Percentiles rank a stretch among this genome's conserved stretches.
These are phyloP conservation scores for thale cress (Arabidopsis thaliana) DNA, from an alignment of 345 rosid species.

Conservation along the genomic window TAIR10.1 NC_003070.9:20286001-20286500, in stretches of 20 bases:
- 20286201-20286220: constrained; percentile 66
- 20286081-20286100: neutral
- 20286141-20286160: constrained; percentile 6
- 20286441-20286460: constrained; percentile 81
- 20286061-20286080: neutral
- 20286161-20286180: neutral
- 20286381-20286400: neutral
- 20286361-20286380: constrained; percentile 14
- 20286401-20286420: constrained; percentile 56
- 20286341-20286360: constrained; percentile 4
- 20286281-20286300: constrained; percentile 90
- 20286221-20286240: constrained; percentile 67
- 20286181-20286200: constrained; percentile 58
- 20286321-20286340: constrained; percentile 41
- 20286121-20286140: constrained; percentile 2
- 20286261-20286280: constrained; percentile 69
- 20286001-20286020: neutral
- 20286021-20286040: constrained; percentile 6
- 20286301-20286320: constrained; percentile 67
- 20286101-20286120: neutral
- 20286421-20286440: constrained; percentile 63
- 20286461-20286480: constrained; percentile 56
- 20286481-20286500: constrained; percentile 59
- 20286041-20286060: constrained; percentile 11
- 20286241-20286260: constrained; percentile 81